Percentiles rank a stretch among this genome's conserved stretches.
Conservation (phyloP, 73 alveolate genomes). For the Paramecium tetraurelia region DNA sequence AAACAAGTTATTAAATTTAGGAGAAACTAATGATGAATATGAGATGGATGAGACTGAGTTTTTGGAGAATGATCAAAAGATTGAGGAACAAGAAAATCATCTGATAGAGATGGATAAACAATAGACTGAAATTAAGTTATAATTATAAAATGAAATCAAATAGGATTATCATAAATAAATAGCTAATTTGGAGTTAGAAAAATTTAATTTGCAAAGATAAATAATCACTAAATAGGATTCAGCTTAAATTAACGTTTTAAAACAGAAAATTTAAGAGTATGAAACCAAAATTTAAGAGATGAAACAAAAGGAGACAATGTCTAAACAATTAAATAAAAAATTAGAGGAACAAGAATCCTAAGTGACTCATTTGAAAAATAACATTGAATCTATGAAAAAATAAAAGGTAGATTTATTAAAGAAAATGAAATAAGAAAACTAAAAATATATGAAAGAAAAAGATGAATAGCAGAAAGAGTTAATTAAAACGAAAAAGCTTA, state of each 20-base stretch:
- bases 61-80: background rate
- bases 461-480: constrained; percentile 8
- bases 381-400: background rate
- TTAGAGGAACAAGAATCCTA: background rate
- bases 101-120: background rate
- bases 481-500: background rate
- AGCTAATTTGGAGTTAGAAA: background rate
- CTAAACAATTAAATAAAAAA: background rate
- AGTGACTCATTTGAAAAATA: background rate
- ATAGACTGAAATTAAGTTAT: background rate
- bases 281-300: constrained; percentile 2
- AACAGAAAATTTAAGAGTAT: background rate
- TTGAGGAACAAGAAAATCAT: background rate
- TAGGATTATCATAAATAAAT: background rate
- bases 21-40: background rate
- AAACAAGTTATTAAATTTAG: background rate
- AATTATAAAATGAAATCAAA: background rate
- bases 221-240: background rate
- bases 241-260: background rate
- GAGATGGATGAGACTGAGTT: background rate
- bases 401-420: constrained; percentile 2
- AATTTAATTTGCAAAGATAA: background rate
- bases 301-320: background rate
- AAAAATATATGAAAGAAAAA: background rate
- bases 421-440: background rate